These are phyloP conservation scores for Cardamine occulta DNA, from an alignment of 345 rosid species.

Conservation along the genomic window DNA sequence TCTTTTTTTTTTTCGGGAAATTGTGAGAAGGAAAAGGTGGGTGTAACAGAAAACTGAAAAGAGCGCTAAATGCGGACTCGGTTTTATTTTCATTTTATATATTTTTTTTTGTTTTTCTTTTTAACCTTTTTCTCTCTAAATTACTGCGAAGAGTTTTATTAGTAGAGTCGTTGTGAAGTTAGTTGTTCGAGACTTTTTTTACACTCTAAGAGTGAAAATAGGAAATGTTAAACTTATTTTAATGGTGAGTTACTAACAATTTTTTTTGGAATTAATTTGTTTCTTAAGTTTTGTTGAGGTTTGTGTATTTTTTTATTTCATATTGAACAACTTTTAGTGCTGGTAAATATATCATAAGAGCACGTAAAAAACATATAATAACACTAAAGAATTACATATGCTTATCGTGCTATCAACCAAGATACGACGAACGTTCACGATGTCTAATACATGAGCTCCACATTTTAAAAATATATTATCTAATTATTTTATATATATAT, in stretches of 20 bases:
- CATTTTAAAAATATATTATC: background rate
- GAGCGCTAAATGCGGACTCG: conserved; percentile 32
- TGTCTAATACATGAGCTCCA: conserved; percentile 41
- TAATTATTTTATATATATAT: background rate
- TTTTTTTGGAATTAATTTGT: background rate
- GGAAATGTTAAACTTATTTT: conserved; percentile 17
- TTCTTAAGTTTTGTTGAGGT: background rate
- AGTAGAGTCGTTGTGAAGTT: conserved; percentile 31
- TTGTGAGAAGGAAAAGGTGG: conserved; percentile 29
- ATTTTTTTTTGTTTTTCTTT: background rate
- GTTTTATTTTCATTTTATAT: background rate
- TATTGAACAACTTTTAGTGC: background rate
- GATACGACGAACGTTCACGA: conserved; percentile 36
- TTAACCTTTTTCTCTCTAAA: background rate
- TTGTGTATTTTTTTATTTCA: background rate
- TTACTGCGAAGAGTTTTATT: conserved; percentile 8
- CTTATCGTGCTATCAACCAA: conserved; percentile 44
- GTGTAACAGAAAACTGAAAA: conserved; percentile 38
- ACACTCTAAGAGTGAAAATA: conserved; percentile 16
- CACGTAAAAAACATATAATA: conserved; percentile 2
- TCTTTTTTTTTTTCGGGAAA: background rate
- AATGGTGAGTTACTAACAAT: conserved; percentile 2
- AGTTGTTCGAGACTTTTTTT: conserved; percentile 33
- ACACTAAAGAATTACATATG: background rate
- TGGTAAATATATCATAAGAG: background rate